Evolutionary conservation across 2,329 filamentous ascomycete genomes (phyloP), one percentile per base, ranked within the genome.

Genomic region (Arthrobotrys musiformis): DNA sequence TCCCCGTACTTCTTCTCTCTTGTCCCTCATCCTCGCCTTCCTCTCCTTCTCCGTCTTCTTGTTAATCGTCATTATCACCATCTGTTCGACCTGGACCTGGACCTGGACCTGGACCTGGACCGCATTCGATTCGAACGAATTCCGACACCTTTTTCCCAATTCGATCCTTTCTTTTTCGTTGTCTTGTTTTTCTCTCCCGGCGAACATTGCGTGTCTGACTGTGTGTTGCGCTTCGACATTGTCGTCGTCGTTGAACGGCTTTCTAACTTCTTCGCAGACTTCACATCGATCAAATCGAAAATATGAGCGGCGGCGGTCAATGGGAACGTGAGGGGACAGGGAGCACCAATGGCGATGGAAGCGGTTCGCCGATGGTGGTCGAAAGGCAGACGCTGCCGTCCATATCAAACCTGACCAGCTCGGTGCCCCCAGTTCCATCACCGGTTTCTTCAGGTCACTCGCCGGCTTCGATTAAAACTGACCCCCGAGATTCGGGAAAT

Each of bases 401-500:
- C 1, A 78, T 78, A 63, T 73, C 67, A 42, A 78, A 73, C 54
- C 62, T 78, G 22, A 78, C 74, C 24, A 78, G 67, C 22, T 70
- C 64, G 15, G 74, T 73, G 9, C 74, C 74, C 5, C 68, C 74
- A 35, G 69, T 73, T 15, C 68, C 74, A 33, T 78, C 74, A 11
- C 74, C 68, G 6, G 44, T 62, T 37, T 78, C 74, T n/a, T 72
- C 74, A 24, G 74, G 74, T 0, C 68, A 78, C 26, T 78, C 74
- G 30, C 74, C 74, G 30, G 73, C 74, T 7, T 78, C 74, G 9
- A 33, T 77, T 52, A 77, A 77, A 33, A 74, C 72, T 15, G 80
- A 81, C 52, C 60, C 79, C 24, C 70, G 80, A 50, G 80, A 81
- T 68, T 81, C 80, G 11, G 80, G 80, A 26, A 81, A 81, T 74